Conservation (phyloP, 192 early-diverging fungal species). For the Entomortierella beljakovae region DNA sequence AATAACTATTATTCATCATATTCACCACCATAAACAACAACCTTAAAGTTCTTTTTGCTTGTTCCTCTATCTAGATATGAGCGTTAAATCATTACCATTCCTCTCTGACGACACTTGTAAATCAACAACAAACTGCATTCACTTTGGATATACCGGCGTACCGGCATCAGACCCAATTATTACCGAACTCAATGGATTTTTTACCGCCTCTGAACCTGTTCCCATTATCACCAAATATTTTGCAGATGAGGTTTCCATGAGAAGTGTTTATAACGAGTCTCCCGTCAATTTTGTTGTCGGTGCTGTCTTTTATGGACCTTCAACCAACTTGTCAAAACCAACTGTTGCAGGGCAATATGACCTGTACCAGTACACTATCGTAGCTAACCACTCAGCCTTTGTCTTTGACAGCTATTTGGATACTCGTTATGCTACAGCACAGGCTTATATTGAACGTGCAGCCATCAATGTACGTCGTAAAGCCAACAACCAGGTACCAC, state of each 20-base stretch:
- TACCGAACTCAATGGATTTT: slow-evolving; percentile 39
- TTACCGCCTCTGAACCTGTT: slow-evolving; percentile 52
- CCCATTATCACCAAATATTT: slow-evolving; percentile 37
- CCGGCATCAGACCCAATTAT: slow-evolving; percentile 48
- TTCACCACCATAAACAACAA: background rate
- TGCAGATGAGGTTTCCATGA: slow-evolving; percentile 40
- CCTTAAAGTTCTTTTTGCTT: background rate
- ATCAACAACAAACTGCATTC: slow-evolving; percentile 41
- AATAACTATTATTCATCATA: background rate
- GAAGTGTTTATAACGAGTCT: slow-evolving; percentile 31
- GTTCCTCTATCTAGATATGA: slow-evolving; percentile 27
- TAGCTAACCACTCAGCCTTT: slow-evolving; percentile 50
- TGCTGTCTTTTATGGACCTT: slow-evolving; percentile 38
- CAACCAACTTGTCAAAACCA: slow-evolving; percentile 25
- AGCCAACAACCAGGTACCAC: slow-evolving; percentile 27
- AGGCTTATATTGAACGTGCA: slow-evolving; percentile 57
- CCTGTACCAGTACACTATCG: slow-evolving; percentile 41
- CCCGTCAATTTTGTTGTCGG: slow-evolving; percentile 55
- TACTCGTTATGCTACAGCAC: slow-evolving; percentile 52
- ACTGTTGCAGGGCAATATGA: slow-evolving; percentile 4
- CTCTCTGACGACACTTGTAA: slow-evolving; percentile 45
- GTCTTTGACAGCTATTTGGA: slow-evolving; percentile 15
- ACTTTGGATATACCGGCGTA: slow-evolving; percentile 55
- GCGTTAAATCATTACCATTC: slow-evolving; percentile 31
- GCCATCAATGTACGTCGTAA: slow-evolving; percentile 54